Conservation (phyloP, 176 grass and related monocot genomes). For the Bonia amplexicaulis region DNA sequence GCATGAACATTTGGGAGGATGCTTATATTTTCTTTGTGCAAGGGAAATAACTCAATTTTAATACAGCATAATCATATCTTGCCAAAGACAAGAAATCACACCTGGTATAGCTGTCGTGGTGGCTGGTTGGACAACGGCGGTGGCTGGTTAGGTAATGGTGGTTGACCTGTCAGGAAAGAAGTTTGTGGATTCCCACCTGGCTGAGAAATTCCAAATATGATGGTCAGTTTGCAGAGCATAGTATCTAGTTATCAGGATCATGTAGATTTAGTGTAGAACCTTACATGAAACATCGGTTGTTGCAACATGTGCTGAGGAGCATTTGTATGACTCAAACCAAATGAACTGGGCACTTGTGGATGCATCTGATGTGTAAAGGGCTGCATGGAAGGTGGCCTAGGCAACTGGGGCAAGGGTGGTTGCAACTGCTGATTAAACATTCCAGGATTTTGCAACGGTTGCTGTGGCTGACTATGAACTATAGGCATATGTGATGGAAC, state of each 20-base stretch:
- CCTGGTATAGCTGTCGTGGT: conserved; percentile 81
- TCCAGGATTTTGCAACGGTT: conserved; percentile 66
- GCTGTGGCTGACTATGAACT: conserved; percentile 44
- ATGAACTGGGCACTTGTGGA: conserved; percentile 46
- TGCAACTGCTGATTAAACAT: conserved; percentile 74
- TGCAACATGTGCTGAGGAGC: conserved; percentile 67
- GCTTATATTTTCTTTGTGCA: conserved; percentile 6
- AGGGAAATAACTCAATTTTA: background rate
- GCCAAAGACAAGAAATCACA: conserved; percentile 27
- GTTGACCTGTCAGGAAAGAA: conserved; percentile 66
- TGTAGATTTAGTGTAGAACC: conserved; percentile 29
- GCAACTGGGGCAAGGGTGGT: conserved; percentile 68
- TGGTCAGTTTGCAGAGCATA: conserved; percentile 26
- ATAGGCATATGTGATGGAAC: conserved; percentile 55
- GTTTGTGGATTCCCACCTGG: conserved; percentile 55
- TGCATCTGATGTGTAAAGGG: conserved; percentile 57
- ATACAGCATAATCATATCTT: background rate
- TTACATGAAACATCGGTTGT: conserved; percentile 70
- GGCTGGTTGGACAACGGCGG: conserved; percentile 59
- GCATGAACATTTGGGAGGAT: background rate
- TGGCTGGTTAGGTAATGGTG: conserved; percentile 54
- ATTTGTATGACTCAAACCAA: conserved; percentile 46
- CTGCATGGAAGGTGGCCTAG: conserved; percentile 65
- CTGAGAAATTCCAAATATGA: conserved; percentile 46
- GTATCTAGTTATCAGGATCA: background rate